Conservation (phyloP, 2,329 filamentous ascomycete genomes). For the Camptophora hylomeconis region DNA sequence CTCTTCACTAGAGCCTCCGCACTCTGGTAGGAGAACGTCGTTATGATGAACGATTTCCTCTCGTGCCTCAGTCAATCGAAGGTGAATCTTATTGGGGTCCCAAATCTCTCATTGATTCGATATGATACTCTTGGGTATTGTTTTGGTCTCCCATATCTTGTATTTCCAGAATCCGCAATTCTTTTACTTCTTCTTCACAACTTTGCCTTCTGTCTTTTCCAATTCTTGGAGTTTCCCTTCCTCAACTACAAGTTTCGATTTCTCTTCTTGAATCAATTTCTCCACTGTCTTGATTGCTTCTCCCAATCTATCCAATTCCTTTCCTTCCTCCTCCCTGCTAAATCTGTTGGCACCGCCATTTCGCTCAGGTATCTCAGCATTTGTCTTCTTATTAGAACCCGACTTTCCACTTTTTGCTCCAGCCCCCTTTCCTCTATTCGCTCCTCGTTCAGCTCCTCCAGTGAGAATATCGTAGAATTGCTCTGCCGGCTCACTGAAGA, state of each 20-base stretch:
- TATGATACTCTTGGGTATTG: no score
- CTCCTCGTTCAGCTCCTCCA: slow-evolving; percentile 45
- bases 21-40: no score
- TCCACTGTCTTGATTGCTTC: slow-evolving; percentile 47
- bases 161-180: no score
- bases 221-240: slow-evolving; percentile 47
- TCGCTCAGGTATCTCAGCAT: slow-evolving; percentile 59
- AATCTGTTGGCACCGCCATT: slow-evolving; percentile 59
- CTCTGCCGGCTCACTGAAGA: slow-evolving; percentile 95
- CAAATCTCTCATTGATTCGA: no score
- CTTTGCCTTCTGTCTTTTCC: slow-evolving; percentile 28
- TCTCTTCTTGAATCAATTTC: slow-evolving; percentile 51
- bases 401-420: slow-evolving; percentile 28
- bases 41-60: no score
- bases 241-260: slow-evolving; percentile 45
- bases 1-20: no score
- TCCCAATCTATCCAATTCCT: slow-evolving; percentile 51
- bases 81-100: no score
- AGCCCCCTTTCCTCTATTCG: slow-evolving; percentile 39
- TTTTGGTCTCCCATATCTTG: no score
- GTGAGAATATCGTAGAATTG: slow-evolving; percentile 77
- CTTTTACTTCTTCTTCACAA: slow-evolving; percentile 18
- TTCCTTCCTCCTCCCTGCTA: slow-evolving; percentile 56
- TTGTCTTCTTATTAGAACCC: slow-evolving; percentile 49
- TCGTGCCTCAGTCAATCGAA: no score